Conservation (phyloP, 495 filamentous ascomycete species). For the Cercophora scortea region DNA sequence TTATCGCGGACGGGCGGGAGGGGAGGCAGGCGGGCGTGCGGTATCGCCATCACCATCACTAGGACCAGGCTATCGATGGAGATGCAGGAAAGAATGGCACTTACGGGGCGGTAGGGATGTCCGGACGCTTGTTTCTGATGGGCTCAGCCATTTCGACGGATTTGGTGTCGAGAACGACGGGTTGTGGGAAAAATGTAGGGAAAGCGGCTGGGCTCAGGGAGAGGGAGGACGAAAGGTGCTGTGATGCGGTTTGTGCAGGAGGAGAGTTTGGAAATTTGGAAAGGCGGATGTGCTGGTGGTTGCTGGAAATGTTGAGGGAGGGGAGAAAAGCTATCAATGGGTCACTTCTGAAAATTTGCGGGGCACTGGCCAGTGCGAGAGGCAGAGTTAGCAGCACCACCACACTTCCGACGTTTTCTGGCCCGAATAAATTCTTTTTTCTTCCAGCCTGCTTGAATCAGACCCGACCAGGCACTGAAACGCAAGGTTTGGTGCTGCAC, state of each 20-base stretch:
- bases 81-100: constrained; percentile 2
- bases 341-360: constrained; percentile 21
- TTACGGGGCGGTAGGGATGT: constrained; percentile 76
- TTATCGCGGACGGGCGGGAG: constrained; percentile 9
- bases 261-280: constrained; percentile 2
- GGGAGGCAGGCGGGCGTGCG: neutral
- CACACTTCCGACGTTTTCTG: neutral
- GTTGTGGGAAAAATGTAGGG: constrained; percentile 2
- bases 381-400: neutral
- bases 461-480: neutral
- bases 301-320: constrained; percentile 25
- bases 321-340: constrained; percentile 23
- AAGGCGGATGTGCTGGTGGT: constrained; percentile 9
- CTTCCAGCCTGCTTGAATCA: constrained; percentile 2
- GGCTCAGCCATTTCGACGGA: constrained; percentile 68
- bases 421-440: neutral
- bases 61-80: neutral
- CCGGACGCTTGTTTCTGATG: constrained; percentile 82
- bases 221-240: neutral
- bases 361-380: constrained; percentile 16
- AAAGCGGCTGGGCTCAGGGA: neutral
- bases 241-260: constrained; percentile 1
- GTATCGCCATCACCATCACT: neutral
- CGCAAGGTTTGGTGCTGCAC: too few relatives aligned
- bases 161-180: constrained; percentile 4